Conservation (phyloP, 192 early-diverging fungal species). For the Linnemannia hyalina region DNA sequence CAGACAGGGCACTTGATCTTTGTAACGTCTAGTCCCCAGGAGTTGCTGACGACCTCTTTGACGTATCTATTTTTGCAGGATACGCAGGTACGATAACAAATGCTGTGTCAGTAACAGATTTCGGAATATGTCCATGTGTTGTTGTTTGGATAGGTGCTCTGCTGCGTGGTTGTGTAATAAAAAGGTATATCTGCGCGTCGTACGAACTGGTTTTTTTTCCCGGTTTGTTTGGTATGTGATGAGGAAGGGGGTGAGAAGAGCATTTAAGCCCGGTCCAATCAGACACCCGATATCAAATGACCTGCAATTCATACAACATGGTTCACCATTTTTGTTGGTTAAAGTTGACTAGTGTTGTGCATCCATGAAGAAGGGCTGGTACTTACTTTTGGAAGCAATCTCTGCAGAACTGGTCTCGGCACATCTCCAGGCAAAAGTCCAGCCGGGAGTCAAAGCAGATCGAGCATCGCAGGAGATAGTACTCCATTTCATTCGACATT, state of each 20-base stretch:
- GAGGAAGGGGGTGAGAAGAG: neutral
- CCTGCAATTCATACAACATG: neutral
- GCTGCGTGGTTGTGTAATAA: neutral
- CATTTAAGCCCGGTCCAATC: constrained; percentile 26
- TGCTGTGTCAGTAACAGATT: neutral
- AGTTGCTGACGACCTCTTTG: constrained; percentile 67
- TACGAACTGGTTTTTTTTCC: neutral
- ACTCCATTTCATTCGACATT: constrained; percentile 60
- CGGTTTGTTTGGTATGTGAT: neutral
- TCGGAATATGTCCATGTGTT: neutral
- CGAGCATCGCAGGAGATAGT: constrained; percentile 67
- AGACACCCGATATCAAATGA: constrained; percentile 31
- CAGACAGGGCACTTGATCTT: constrained; percentile 72
- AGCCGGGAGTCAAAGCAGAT: constrained; percentile 71
- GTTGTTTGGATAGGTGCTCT: neutral
- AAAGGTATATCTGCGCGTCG: neutral
- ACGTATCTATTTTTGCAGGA: constrained; percentile 54
- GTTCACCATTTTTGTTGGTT: neutral
- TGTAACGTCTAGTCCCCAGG: constrained; percentile 71
- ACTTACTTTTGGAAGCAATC: constrained; percentile 67
- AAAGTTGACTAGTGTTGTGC: neutral
- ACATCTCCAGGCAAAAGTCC: constrained; percentile 69
- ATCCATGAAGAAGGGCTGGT: neutral
- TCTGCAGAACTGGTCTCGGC: constrained; percentile 69
- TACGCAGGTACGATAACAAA: neutral